phyloP scores from a whole-genome alignment of 2,329 filamentous ascomycete species.

The Lasiodiplodia theobromae region DNA sequence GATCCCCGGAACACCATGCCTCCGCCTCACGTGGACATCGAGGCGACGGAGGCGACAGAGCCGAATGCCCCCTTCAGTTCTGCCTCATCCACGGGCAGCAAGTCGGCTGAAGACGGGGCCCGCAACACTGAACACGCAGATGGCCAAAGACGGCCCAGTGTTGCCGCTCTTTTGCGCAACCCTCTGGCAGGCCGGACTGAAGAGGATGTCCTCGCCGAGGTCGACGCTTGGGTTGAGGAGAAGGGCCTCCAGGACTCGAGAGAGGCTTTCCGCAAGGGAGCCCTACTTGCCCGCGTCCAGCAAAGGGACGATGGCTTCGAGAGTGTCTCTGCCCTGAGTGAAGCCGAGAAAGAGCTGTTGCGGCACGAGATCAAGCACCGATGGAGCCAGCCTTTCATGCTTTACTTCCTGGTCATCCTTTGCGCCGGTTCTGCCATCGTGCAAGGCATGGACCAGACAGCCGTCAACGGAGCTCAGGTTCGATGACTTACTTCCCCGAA shows the following conservation, averaged over 20 bases:
- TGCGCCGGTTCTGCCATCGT: slow-evolving; percentile 76
- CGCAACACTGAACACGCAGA: slow-evolving; percentile 1
- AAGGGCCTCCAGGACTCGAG: slow-evolving; percentile 57
- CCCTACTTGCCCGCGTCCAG: slow-evolving; percentile 76
- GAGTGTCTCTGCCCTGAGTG: slow-evolving; percentile 65
- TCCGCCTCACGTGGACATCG: slow-evolving; percentile 2
- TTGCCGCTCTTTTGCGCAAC: slow-evolving; percentile 54
- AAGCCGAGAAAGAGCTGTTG: slow-evolving; percentile 67
- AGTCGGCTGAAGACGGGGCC: background rate
- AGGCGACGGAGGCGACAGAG: slow-evolving; percentile 6
- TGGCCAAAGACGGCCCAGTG: background rate
- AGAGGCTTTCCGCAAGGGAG: slow-evolving; percentile 69
- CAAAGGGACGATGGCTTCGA: slow-evolving; percentile 66
- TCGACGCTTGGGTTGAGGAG: slow-evolving; percentile 61
- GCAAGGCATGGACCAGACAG: slow-evolving; percentile 70
- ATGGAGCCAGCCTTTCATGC: slow-evolving; percentile 68
- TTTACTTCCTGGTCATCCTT: slow-evolving; percentile 71
- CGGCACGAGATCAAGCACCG: slow-evolving; percentile 70
- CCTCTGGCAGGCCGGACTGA: slow-evolving; percentile 62
- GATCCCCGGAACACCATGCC: background rate
- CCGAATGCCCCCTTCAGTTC: slow-evolving; percentile 1
- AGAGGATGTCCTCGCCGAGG: slow-evolving; percentile 60
- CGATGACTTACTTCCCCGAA: slow-evolving; percentile 61
- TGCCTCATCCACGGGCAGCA: slow-evolving; percentile 7
- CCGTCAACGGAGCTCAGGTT: slow-evolving; percentile 60